A percentile compares a stretch with the other conserved stretches of the same genome.
Conservation (phyloP, 2,329 filamentous ascomycete genomes). For the Ophiostoma pallidulum region DNA sequence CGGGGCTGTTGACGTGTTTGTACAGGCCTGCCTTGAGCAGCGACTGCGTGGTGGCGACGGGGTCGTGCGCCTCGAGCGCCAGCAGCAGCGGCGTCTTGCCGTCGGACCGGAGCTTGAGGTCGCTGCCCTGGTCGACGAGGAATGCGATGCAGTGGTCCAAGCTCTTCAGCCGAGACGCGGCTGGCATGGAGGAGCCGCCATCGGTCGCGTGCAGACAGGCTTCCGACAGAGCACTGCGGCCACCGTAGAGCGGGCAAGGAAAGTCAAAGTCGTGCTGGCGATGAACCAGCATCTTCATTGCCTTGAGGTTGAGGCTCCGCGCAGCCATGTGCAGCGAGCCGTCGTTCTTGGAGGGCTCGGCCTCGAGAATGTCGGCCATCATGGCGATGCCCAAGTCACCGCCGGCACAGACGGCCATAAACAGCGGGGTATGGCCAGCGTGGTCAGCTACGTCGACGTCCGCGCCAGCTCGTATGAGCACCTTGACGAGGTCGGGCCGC, state of each 20-base stretch:
- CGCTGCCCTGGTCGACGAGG: constrained; percentile 47
- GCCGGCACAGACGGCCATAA: constrained; percentile 47
- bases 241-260: constrained; percentile 51
- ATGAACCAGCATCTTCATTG: constrained; percentile 47
- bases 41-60: constrained; percentile 44
- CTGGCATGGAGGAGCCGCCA: constrained; percentile 33
- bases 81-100: constrained; percentile 52
- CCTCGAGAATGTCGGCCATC: constrained; percentile 45
- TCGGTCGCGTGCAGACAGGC: constrained; percentile 49
- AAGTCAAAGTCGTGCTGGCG: constrained; percentile 56
- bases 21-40: constrained; percentile 56
- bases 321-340: constrained; percentile 59
- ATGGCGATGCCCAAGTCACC: constrained; percentile 44
- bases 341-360: constrained; percentile 50
- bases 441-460: constrained; percentile 50
- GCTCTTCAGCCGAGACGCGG: constrained; percentile 37
- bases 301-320: constrained; percentile 46
- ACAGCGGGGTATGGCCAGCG: constrained; percentile 48
- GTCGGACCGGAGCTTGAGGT: constrained; percentile 44
- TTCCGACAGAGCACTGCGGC: constrained; percentile 54
- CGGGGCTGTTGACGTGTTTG: constrained; percentile 53
- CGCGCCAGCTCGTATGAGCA: constrained; percentile 47
- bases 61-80: constrained; percentile 47
- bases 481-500: constrained; percentile 47
- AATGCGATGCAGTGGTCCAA: constrained; percentile 49